Base-by-base conservation (phyloP, 2,329 filamentous ascomycete species). In the Diaporthe ilicicola region DNA sequence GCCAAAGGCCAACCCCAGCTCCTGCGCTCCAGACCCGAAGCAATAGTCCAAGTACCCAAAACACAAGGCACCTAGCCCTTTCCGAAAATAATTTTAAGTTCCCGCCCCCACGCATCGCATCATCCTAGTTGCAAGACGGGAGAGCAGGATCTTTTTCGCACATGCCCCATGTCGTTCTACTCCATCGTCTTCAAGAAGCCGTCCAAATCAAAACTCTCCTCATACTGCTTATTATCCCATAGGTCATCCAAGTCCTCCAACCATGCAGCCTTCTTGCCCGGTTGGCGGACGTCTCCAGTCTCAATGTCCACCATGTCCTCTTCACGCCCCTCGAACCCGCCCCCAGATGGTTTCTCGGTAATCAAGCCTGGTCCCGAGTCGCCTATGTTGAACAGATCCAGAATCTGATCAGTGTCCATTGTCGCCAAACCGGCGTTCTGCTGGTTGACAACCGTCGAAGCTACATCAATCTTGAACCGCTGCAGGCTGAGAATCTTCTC, bases 381-480 rank as follows among this genome's bases (percentile, higher is more conserved):
- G 68, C 93, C 93, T 9, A 99, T 87, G 76, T 93, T 98, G 86
- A 99, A 99, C 56, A 99, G 89, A 78, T 99, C 96, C 3, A 99
- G 89, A 72, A 99, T 97, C 82, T 99, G 95, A 78, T 98, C 96
- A 48, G 97, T 99, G 81, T 98, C 95, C 96, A 99, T 99, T 17
- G 94, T 97, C 62, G 86, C 92, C 1, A 99, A 84, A 1, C 96
- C 96, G 1, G 96, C 95, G 76, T 99, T 99, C 83, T 99, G 96
- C 82, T 99, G 96, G 81, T 99, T 99, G 75, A 99, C 97, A 7
- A 99, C 96, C 0, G 97, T 99, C 65, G 93, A 97, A 51, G 96
- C 97, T 24, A 99, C 95, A 81, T 99, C 96, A 78, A 99, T 97
- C 87, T 99, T 99, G 91, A 99, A 99, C 65, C 96, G 92, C 89